Conservation (phyloP, 441 rosid species). For the Brassica balearica region DNA sequence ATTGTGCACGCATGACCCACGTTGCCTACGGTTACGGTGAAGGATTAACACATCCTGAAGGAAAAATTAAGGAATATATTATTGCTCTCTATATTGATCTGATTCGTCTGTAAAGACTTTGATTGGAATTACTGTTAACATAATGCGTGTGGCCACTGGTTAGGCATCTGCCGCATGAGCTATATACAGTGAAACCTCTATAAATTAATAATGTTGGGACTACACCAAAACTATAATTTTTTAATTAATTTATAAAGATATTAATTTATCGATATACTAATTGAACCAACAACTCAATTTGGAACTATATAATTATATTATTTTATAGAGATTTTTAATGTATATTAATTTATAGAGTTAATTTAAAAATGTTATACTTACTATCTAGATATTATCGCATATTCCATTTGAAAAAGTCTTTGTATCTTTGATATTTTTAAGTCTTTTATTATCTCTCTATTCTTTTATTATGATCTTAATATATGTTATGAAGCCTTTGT, state of each 20-base stretch:
- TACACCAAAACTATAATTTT: no score
- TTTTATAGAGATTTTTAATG: no score
- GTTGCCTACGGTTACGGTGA: conserved; percentile 14
- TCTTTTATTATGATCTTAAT: not conserved
- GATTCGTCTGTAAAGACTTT: not conserved
- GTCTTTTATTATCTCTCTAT: not conserved
- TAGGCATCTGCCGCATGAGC: no score
- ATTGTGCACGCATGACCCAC: conserved; percentile 5
- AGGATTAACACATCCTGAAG: conserved; percentile 13
- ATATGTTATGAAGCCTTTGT: not conserved
- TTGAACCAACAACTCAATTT: no score
- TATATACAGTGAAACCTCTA: no score
- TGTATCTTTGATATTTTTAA: not conserved
- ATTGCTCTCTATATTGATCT: not conserved
- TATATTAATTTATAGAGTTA: no score
- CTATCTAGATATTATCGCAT: no score
- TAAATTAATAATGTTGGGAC: no score
- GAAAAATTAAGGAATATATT: conserved; percentile 1
- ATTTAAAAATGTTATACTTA: no score
- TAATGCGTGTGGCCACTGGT: not conserved
- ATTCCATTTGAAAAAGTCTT: not conserved
- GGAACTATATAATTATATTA: no score
- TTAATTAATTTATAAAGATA: no score
- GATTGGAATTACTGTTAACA: not conserved
- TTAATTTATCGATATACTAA: no score